Conservation (phyloP, 108 stramenopile species). For the Cyclotella sp. region DNA sequence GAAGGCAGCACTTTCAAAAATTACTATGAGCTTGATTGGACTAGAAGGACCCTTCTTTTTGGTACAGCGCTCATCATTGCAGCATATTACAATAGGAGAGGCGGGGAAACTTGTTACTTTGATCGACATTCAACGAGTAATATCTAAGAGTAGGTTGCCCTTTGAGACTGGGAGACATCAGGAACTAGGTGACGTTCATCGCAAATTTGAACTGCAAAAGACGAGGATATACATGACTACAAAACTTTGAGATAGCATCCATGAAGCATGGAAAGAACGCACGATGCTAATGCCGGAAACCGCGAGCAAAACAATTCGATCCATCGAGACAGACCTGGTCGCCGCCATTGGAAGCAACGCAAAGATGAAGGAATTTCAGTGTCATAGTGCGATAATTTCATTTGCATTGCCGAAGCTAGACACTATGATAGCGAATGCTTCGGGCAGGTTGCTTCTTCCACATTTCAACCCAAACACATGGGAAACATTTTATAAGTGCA, state of each 20-base stretch:
- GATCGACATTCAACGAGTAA: neutral
- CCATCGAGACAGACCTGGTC: neutral
- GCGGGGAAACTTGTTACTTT: neutral
- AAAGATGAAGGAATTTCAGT: neutral
- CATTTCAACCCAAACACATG: neutral
- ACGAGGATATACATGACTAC: neutral
- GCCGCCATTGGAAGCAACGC: neutral
- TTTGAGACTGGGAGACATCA: neutral
- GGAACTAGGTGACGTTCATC: neutral
- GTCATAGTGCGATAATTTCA: neutral
- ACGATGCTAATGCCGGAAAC: neutral
- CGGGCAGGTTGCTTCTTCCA: neutral
- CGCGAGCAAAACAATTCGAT: neutral
- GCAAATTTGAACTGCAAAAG: neutral
- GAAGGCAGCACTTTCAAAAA: neutral
- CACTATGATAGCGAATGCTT: neutral
- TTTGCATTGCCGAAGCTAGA: slow-evolving; percentile 4
- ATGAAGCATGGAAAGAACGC: neutral
- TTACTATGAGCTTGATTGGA: neutral
- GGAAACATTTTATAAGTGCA: slow-evolving; percentile 4
- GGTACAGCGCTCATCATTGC: too few relatives aligned
- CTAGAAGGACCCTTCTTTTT: neutral
- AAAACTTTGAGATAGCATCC: too few relatives aligned
- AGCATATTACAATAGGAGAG: neutral
- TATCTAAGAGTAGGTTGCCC: neutral